phyloP scores from a whole-genome alignment of 345 rosid species.

The Ceriops decandra region DNA sequence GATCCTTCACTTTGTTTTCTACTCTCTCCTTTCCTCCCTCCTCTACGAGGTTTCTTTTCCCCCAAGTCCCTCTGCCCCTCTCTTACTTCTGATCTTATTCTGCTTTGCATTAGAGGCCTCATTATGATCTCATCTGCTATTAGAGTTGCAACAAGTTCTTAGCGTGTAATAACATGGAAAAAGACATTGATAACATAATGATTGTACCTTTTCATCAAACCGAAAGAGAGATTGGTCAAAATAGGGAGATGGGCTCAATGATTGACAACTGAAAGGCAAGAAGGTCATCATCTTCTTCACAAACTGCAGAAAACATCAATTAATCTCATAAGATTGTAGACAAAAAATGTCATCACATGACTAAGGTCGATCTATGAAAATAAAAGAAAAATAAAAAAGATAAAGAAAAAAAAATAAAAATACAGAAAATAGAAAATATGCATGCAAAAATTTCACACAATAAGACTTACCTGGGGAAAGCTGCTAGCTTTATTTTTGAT shows the following conservation, averaged over 20 bases:
- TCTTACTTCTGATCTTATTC: too few relatives aligned
- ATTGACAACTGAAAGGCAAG: constrained; percentile 81
- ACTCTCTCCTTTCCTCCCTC: too few relatives aligned
- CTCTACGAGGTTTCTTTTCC: too few relatives aligned
- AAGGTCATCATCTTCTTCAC: constrained; percentile 83
- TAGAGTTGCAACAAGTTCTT: background rate
- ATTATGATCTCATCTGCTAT: background rate
- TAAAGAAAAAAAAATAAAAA: background rate
- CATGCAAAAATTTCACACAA: background rate
- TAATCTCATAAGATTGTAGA: constrained; percentile 10
- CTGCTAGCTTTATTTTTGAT: constrained; percentile 62
- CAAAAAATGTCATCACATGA: background rate
- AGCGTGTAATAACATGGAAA: background rate
- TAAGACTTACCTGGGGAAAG: constrained; percentile 49
- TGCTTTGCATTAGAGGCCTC: too few relatives aligned
- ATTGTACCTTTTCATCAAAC: constrained; percentile 83
- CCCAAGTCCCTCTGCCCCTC: too few relatives aligned
- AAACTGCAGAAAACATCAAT: constrained; percentile 50
- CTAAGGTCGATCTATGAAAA: background rate
- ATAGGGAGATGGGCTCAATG: constrained; percentile 96
- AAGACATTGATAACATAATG: constrained; percentile 3
- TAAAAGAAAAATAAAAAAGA: background rate
- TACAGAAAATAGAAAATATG: background rate
- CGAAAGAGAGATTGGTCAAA: constrained; percentile 93
- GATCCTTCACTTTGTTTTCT: too few relatives aligned